These are phyloP conservation scores for Jaapia argillacea DNA, from an alignment of 768 basidiomycete species.

Conservation along the genomic window DNA sequence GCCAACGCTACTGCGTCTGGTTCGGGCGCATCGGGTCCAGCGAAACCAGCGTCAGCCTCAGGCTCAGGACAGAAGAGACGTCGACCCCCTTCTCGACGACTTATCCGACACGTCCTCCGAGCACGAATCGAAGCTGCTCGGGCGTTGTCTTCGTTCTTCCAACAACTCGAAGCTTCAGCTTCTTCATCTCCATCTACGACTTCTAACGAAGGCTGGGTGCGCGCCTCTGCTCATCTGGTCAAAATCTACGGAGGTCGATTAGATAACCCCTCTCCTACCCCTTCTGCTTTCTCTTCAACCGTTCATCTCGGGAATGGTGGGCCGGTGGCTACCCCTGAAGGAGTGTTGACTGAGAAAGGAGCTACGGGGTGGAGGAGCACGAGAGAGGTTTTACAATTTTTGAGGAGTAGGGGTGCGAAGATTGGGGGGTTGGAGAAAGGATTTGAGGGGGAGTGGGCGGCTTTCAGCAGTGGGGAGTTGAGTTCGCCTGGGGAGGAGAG, in stretches of 20 bases:
- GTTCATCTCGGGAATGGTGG: slow-evolving; percentile 16
- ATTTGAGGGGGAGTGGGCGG: slow-evolving; percentile 64
- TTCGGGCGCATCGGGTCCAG: slow-evolving; percentile 10
- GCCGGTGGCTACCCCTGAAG: slow-evolving; percentile 9
- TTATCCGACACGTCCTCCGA: slow-evolving; percentile 83
- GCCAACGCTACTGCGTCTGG: slow-evolving; percentile 15
- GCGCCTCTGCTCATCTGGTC: slow-evolving; percentile 41
- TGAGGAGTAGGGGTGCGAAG: slow-evolving; percentile 64
- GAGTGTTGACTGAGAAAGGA: slow-evolving; percentile 13
- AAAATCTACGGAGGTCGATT: slow-evolving; percentile 28
- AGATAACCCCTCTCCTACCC: slow-evolving; percentile 17
- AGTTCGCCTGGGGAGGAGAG: slow-evolving; percentile 4
- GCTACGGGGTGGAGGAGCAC: slow-evolving; percentile 22
- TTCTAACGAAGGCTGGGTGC: slow-evolving; percentile 37
- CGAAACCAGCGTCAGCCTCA: slow-evolving; percentile 6
- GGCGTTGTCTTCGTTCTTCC: slow-evolving; percentile 64
- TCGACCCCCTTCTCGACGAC: slow-evolving; percentile 65
- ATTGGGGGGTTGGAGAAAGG: slow-evolving; percentile 40
- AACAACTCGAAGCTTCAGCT: slow-evolving; percentile 39
- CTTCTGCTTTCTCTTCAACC: too few relatives aligned
- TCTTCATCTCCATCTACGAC: too few relatives aligned
- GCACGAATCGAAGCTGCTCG: slow-evolving; percentile 78
- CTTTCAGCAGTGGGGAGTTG: slow-evolving; percentile 49
- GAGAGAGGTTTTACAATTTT: slow-evolving; percentile 61
- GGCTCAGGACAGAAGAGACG: slow-evolving; percentile 11